phyloP scores from a whole-genome alignment of 768 basidiomycete genomes.

The Rhizopogon vinicolor region DNA sequence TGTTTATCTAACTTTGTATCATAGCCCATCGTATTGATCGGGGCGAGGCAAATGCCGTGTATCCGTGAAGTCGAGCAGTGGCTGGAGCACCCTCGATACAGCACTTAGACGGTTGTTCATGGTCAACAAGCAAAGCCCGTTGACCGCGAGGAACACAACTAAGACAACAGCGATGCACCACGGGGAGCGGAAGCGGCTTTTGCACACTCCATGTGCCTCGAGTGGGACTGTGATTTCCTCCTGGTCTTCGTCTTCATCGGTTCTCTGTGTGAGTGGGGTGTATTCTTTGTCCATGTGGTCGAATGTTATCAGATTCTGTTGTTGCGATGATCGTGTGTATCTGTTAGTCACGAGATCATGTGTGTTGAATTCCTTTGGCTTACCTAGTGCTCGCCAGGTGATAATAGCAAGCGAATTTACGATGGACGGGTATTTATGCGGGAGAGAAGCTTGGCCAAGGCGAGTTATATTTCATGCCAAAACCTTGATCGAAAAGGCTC shows the following conservation, averaged over 20 bases:
- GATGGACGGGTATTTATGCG: constrained; percentile 1
- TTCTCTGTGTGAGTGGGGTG: constrained; percentile 4
- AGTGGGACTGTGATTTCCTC: neutral
- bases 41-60: constrained; percentile 25
- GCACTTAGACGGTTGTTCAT: constrained; percentile 12
- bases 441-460: neutral
- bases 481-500: neutral
- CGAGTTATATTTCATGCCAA: neutral
- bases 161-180: constrained; percentile 13
- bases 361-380: neutral
- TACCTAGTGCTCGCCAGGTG: neutral
- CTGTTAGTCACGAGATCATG: neutral
- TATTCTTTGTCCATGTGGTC: constrained; percentile 16
- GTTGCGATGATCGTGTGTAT: neutral
- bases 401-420: neutral
- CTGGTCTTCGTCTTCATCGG: constrained; percentile 12
- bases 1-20: constrained; percentile 1
- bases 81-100: constrained; percentile 12
- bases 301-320: neutral
- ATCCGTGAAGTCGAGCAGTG: constrained; percentile 14
- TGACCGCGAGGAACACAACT: constrained; percentile 18
- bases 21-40: constrained; percentile 26
- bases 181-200: neutral
- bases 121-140: constrained; percentile 16
- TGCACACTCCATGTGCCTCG: neutral